phyloP scores from a whole-genome alignment of 352 stramenopile genomes.

The Hyaloperonospora brassicae region DNA sequence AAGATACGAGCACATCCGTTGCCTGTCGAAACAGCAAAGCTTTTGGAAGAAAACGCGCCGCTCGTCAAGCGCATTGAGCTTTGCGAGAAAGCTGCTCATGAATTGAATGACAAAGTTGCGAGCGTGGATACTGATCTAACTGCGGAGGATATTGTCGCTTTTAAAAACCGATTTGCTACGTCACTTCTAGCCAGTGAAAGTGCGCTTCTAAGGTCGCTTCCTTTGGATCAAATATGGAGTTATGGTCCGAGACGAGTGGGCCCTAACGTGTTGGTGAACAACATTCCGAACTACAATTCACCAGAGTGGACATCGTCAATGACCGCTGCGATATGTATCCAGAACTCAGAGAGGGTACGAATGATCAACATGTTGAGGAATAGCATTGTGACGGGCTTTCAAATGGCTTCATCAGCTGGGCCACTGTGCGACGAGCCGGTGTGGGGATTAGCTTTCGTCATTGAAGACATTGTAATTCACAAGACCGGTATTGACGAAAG shows the following conservation, averaged over 20 bases:
- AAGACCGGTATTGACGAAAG: conserved; percentile 28
- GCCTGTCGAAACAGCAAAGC: conserved; percentile 42
- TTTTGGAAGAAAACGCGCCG: conserved; percentile 69
- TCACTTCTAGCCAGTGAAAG: conserved; percentile 40
- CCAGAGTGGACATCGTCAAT: conserved; percentile 15
- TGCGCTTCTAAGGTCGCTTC: conserved; percentile 46
- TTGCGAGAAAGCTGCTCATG: too few species aligned
- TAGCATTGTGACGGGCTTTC: conserved; percentile 77
- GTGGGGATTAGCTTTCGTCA: conserved; percentile 83
- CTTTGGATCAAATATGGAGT: conserved; percentile 58
- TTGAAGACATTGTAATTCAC: conserved; percentile 72
- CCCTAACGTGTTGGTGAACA: conserved; percentile 75
- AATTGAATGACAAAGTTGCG: conserved; percentile 3
- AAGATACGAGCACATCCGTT: conserved; percentile 76
- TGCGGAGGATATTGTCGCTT: conserved; percentile 28
- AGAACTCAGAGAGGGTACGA: conserved; percentile 18
- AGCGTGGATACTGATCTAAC: conserved; percentile 8
- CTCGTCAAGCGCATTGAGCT: conserved; percentile 21
- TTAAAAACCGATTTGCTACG: conserved; percentile 29
- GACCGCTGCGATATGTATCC: not conserved
- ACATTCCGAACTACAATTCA: conserved; percentile 39
- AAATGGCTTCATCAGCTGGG: conserved; percentile 69
- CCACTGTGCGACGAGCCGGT: conserved; percentile 88
- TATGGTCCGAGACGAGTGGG: conserved; percentile 64
- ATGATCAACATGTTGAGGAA: conserved; percentile 62